These are phyloP conservation scores for Leccinum variicolor DNA, from an alignment of 768 basidiomycete genomes.

Conservation along the genomic window DNA sequence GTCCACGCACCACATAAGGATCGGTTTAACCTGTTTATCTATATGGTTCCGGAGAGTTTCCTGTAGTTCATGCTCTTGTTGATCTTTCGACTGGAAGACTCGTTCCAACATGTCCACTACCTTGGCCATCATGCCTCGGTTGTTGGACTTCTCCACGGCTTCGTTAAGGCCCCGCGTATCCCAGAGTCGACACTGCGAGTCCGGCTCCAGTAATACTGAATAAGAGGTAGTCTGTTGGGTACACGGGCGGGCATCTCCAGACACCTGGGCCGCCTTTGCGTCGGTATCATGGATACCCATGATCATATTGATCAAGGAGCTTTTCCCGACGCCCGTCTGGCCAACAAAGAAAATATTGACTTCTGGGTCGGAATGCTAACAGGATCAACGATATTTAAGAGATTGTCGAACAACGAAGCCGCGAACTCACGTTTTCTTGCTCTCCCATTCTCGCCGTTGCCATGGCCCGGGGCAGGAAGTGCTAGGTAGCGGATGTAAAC, in stretches of 20 bases:
- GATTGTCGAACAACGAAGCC: not conserved
- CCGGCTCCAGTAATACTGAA: not conserved
- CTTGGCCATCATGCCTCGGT: constrained; percentile 6
- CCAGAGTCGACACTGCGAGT: constrained; percentile 18
- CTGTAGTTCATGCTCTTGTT: constrained; percentile 20
- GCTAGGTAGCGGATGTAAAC: not conserved
- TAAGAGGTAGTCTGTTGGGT: constrained; percentile 13
- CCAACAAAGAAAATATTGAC: constrained; percentile 23
- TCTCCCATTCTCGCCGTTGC: constrained; percentile 13
- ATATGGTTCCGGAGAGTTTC: constrained; percentile 7
- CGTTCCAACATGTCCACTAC: constrained; percentile 1
- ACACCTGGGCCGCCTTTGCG: constrained; percentile 11
- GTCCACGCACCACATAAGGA: constrained; percentile 26
- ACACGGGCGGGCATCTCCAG: constrained; percentile 17
- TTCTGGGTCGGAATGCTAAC: constrained; percentile 5
- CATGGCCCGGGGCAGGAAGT: too few species aligned
- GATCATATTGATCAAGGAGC: constrained; percentile 26
- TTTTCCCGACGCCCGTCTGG: constrained; percentile 26
- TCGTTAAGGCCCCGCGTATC: constrained; percentile 27
- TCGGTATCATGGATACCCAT: constrained; percentile 5
- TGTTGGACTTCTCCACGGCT: constrained; percentile 7
- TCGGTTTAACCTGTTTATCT: constrained; percentile 4
- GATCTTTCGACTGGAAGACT: constrained; percentile 9
- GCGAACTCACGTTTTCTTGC: constrained; percentile 8
- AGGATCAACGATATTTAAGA: constrained; percentile 2